Base-by-base conservation (phyloP, 805 yeast species). In the Ogataea philodendri region DNA sequence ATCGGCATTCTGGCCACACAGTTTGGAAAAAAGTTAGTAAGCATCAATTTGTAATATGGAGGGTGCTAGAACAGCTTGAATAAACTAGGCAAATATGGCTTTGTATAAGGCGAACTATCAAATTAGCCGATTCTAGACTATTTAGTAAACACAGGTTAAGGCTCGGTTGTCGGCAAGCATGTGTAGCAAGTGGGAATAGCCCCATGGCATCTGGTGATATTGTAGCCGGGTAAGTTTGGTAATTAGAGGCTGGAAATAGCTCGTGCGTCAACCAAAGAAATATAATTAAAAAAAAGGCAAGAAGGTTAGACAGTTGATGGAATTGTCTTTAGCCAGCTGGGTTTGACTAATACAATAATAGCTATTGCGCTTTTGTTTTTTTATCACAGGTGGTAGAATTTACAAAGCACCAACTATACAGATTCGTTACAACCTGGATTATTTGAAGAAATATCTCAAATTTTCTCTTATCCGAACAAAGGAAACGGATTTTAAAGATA, bases 321-420 rank as follows among this genome's bases (percentile, higher is more conserved):
- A 34, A 34, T 34, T 28, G 32, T 22, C 27, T 34, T 32, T 28
- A 35, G 39, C 39, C 28, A 35, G 29, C 39, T 35, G 39, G 39
- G 28, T 35, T 35, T 35, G 39, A n/a, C 30, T 20, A 35, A 26
- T 29, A 19, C 32, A 28, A 29, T 23, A 19, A 8, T 28, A 10
- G 22, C 16, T 3, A 14, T n/a, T 19, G 30, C 21, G 19, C 27
- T 19, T 13, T 28, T 14, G n/a, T 20, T 15, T 14, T n/a, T 22
- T 35, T 24, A 26, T 18, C 24, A 18, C 29, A 11, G 23, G 30
- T 19, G 5, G 10, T 20, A 14, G 9, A 8, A 9, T 13, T 18
- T 14, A 8, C 8, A 22, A 16, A 17, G 16, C n/a, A n/a, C 10
- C 2, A 15, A 23, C 21, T 15, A 17, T 23, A n/a, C n/a, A n/a